Conservation (phyloP, 306 rosid species). For the Delonix regia region DNA sequence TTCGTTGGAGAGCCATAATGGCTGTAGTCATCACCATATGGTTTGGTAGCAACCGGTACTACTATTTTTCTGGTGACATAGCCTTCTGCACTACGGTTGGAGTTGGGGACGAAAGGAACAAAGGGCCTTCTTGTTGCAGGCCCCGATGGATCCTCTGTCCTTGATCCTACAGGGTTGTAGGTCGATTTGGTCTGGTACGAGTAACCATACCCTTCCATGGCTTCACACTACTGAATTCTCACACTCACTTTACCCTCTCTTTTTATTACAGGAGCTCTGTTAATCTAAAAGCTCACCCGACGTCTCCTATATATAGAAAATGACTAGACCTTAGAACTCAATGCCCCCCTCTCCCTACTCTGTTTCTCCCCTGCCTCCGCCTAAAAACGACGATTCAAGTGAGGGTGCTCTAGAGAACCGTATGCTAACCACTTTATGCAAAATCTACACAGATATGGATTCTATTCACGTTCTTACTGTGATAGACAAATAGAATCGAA, state of each 20-base stretch:
- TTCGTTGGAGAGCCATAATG: conserved; percentile 11
- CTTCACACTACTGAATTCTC: not conserved
- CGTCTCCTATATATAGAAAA: conserved; percentile 38
- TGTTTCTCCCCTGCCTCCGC: not conserved
- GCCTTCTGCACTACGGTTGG: conserved; percentile 2
- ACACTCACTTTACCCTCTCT: not conserved
- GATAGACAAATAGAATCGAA: conserved; percentile 29
- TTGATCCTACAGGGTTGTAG: conserved; percentile 9
- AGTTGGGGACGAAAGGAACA: conserved; percentile 35
- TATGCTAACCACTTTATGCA: conserved; percentile 25
- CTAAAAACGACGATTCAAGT: conserved; percentile 26
- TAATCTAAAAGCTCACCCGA: conserved; percentile 3
- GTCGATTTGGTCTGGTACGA: conserved; percentile 20
- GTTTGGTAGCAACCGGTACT: conserved; percentile 25
- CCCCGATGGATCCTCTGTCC: conserved; percentile 13
- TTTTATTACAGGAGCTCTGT: not conserved
- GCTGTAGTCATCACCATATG: conserved; percentile 28
- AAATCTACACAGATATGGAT: conserved; percentile 30
- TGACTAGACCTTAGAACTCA: not conserved
- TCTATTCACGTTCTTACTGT: conserved; percentile 25
- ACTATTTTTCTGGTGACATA: conserved; percentile 29
- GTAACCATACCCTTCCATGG: conserved; percentile 49
- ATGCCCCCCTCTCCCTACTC: too few species aligned
- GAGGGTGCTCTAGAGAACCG: conserved; percentile 33
- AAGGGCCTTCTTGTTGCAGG: conserved; percentile 24